Evolutionary conservation across 2,329 filamentous ascomycete species (phyloP).

Genomic region (Colletotrichum sidae): DNA sequence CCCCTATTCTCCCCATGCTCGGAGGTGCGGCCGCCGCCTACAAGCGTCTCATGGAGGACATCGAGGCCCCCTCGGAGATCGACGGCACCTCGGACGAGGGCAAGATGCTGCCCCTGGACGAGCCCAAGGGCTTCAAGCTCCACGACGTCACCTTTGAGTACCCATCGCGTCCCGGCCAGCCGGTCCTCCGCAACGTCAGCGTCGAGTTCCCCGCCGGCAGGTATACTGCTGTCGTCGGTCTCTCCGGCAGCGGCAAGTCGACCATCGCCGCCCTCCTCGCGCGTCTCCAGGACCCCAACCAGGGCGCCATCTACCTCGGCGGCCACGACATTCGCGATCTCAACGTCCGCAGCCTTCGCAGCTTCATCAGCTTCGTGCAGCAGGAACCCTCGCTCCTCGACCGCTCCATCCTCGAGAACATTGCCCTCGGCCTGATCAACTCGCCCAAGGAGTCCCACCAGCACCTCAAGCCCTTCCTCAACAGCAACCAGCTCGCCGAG

Average conservation of each 20-base stretch:
- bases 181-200: constrained; percentile 50
- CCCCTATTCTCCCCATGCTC: constrained; percentile 69
- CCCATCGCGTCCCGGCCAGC: constrained; percentile 48
- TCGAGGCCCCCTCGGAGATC: constrained; percentile 59
- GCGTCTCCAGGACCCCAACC: constrained; percentile 58
- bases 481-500: constrained; percentile 55
- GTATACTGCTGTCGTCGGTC: constrained; percentile 62
- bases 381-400: constrained; percentile 49
- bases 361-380: constrained; percentile 48
- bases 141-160: constrained; percentile 52
- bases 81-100: constrained; percentile 47
- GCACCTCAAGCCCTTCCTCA: constrained; percentile 51
- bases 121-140: constrained; percentile 56
- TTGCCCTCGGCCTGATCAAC: constrained; percentile 54
- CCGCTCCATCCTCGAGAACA: constrained; percentile 55
- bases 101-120: constrained; percentile 58
- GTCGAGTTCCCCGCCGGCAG: constrained; percentile 50
- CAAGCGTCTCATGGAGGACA: constrained; percentile 64
- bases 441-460: constrained; percentile 47
- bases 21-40: constrained; percentile 65
- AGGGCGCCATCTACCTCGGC: constrained; percentile 52
- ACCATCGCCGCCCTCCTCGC: constrained; percentile 54
- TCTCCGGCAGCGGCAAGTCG: constrained; percentile 62
- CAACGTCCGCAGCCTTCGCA: constrained; percentile 49
- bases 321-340: constrained; percentile 50